phyloP scores from a whole-genome alignment of 352 stramenopile species.

The Phytophthora palmivora region DNA sequence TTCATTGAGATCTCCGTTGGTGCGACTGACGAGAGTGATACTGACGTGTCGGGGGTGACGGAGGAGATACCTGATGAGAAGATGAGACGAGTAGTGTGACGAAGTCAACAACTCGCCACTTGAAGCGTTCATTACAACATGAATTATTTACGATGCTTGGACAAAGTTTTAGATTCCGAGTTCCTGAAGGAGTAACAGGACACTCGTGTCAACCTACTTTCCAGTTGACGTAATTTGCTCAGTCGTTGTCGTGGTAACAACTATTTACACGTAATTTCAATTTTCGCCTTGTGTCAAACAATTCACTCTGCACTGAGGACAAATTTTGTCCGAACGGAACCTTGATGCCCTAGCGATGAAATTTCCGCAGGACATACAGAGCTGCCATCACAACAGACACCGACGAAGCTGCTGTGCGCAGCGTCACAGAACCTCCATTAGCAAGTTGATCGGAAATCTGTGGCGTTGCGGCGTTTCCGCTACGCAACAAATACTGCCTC shows the following conservation, averaged over 20 bases:
- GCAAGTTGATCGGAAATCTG: slow-evolving; percentile 30
- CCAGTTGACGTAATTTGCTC: too few species aligned
- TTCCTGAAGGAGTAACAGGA: too few species aligned
- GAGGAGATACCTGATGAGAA: slow-evolving; percentile 15
- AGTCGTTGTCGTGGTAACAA: too few species aligned
- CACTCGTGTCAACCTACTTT: too few species aligned
- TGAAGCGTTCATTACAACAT: too few species aligned
- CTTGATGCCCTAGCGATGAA: slow-evolving; percentile 22
- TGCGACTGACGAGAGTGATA: neutral
- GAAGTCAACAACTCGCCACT: too few species aligned
- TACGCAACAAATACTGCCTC: slow-evolving; percentile 50
- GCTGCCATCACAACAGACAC: slow-evolving; percentile 38
- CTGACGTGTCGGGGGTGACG: neutral
- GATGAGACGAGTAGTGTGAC: slow-evolving; percentile 25
- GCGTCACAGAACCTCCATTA: slow-evolving; percentile 14
- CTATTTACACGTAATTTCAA: too few species aligned
- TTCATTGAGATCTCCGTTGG: slow-evolving; percentile 66
- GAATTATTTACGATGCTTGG: too few species aligned
- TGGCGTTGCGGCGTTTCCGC: slow-evolving; percentile 23
- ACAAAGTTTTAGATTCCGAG: too few species aligned
- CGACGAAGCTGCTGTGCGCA: slow-evolving; percentile 37
- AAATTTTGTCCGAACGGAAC: too few species aligned
- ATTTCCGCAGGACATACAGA: slow-evolving; percentile 41
- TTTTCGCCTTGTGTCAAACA: too few species aligned
- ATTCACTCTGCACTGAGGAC: too few species aligned